Evolutionary conservation across 768 basidiomycete genomes (phyloP), one percentile per base, ranked within the genome.

Genomic region (Mycena rosella): DNA sequence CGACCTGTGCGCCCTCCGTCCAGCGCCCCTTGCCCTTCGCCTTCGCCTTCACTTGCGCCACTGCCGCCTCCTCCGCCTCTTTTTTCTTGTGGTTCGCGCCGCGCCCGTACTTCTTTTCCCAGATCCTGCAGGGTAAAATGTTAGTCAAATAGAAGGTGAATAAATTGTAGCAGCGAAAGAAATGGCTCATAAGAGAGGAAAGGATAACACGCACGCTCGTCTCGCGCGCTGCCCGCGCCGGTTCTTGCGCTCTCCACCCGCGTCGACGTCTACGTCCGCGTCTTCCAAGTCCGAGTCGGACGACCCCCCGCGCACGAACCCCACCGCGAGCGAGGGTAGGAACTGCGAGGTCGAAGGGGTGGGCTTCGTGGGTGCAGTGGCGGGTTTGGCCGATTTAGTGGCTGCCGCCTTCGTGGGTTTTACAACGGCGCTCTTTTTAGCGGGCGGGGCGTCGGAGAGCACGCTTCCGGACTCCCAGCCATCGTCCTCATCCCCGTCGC

Each of bases 91-190:
- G 97, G 76, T 97, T 98, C 26, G 97, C 96, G 67, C 90, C 88
- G 67, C 84, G 87, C 53, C 97, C 97, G 73, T 89, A 99, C 78
- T 96, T 98, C 82, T 96, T 96, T 81, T 98, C 97, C 96, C 97
- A 98, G 71, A 99, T 98, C 2, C 96, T 98, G 73, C 45, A 40
- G n/a, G 44, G 38, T 15, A 38, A 40, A 45, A n/a, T 14, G 59
- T 52, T 61, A 54, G 55, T 10, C 17, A 40, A 8, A 15, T 40
- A 18, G 38, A 13, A 40, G 14, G 18, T 34, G 5, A n/a, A 34
- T 42, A 38, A 24, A 17, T 24, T n/a, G n/a, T 13, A 30, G 27
- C 17, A 49, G 48, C 26, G 42, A 26, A 55, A 17, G 49, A 47
- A 47, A 47, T 47, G 18, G 6, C 8, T 10, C 15, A 15, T 8